A percentile compares a stretch with the other conserved stretches of the same genome.
Conservation (phyloP, 2,329 filamentous ascomycete genomes). For the Sclerotinia nivalis region DNA sequence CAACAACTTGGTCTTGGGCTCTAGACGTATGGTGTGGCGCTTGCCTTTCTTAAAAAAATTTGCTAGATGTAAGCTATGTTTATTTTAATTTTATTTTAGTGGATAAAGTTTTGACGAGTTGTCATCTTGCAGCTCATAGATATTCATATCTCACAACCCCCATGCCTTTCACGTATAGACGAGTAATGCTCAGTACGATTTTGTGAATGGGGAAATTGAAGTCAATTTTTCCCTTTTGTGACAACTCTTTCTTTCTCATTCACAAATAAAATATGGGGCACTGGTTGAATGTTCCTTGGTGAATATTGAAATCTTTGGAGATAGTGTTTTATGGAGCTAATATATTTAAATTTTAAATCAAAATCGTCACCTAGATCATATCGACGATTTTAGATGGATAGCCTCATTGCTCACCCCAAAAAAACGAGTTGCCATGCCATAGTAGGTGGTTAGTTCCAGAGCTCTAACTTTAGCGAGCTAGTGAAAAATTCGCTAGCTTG, state of each 20-base stretch:
- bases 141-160: neutral
- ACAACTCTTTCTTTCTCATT: neutral
- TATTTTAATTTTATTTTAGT: neutral
- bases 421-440: too few species aligned
- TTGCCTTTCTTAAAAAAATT: too few species aligned
- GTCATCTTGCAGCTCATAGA: neutral
- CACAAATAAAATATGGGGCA: neutral
- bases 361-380: accelerated
- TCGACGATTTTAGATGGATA: neutral
- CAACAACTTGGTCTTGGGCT: neutral
- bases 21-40: too few species aligned
- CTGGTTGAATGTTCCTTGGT: neutral
- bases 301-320: neutral
- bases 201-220: neutral
- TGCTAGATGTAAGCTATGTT: neutral
- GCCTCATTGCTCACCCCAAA: neutral
- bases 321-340: neutral
- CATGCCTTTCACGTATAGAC: neutral
- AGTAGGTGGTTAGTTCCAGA: neutral
- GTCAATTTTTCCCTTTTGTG: neutral
- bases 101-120: too few species aligned
- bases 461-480: neutral
- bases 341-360: accelerated
- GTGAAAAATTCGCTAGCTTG: neutral
- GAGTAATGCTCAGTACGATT: neutral